Conservation (phyloP, 73 alveolate genomes). For the Effrenium voratum region DNA sequence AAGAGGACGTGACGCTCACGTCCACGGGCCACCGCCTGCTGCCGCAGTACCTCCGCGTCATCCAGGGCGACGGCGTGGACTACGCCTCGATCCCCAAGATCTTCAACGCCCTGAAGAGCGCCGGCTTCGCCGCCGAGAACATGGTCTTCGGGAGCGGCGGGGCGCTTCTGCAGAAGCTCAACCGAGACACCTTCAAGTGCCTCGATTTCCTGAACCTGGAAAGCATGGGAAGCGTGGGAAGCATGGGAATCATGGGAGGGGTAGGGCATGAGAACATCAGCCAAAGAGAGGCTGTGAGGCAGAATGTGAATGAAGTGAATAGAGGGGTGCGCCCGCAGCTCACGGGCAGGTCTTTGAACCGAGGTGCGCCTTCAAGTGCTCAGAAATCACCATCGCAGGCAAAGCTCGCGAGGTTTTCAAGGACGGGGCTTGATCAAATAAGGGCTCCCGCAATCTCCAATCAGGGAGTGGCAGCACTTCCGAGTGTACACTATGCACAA, state of each 20-base stretch:
- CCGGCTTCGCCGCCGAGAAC: constrained; percentile 85
- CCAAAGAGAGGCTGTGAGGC: too few species aligned
- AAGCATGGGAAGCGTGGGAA: too few species aligned
- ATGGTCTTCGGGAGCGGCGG: constrained; percentile 90
- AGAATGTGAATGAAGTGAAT: too few species aligned
- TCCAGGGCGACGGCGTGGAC: constrained; percentile 89
- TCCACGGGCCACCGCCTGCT: constrained; percentile 74
- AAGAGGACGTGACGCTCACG: constrained; percentile 53
- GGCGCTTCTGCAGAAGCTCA: constrained; percentile 55
- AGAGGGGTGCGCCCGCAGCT: too few species aligned
- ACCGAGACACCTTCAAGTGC: constrained; percentile 88
- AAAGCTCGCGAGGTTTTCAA: constrained; percentile 68
- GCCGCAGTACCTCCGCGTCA: constrained; percentile 69
- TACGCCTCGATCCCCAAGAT: constrained; percentile 66
- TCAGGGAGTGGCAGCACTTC: too few species aligned
- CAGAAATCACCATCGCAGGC: constrained; percentile 74
- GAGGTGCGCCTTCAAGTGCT: constrained; percentile 76
- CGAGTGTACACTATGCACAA: too few species aligned
- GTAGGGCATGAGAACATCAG: too few species aligned
- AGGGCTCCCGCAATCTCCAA: neutral
- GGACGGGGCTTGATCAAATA: neutral
- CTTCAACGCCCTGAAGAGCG: constrained; percentile 42
- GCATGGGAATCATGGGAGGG: too few species aligned
- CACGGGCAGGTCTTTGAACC: too few species aligned
- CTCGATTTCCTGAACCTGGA: neutral